phyloP scores from a whole-genome alignment of 345 rosid genomes.

The Punica granatum region DNA sequence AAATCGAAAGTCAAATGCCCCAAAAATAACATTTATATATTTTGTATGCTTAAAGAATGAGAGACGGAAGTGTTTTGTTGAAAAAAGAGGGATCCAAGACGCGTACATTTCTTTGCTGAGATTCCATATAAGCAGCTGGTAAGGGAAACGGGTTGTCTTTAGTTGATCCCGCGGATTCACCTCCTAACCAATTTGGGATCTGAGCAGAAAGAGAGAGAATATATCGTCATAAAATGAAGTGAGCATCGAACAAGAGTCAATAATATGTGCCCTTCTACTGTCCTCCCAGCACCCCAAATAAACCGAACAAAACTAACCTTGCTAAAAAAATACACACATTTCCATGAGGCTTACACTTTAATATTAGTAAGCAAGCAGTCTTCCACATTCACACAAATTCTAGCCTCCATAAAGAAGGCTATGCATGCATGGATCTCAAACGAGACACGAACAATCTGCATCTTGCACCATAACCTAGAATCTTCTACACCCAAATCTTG shows the following conservation, averaged over 20 bases:
- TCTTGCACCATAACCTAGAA: no score
- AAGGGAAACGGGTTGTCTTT: constrained; percentile 81
- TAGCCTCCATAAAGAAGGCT: no score
- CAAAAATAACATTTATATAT: no score
- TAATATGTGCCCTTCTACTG: no score
- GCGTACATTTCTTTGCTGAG: constrained; percentile 81
- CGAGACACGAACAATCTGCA: no score
- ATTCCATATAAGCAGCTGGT: constrained; percentile 61
- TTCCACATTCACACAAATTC: no score
- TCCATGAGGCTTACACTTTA: no score
- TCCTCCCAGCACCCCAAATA: no score
- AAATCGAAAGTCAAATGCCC: background rate
- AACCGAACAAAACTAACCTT: background rate
- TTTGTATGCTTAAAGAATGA: background rate
- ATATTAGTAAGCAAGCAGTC: no score
- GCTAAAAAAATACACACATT: no score
- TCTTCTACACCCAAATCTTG: background rate
- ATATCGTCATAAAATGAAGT: background rate
- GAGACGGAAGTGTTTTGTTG: constrained; percentile 5
- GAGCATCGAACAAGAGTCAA: no score
- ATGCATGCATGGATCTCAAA: no score
- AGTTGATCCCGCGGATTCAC: constrained; percentile 61
- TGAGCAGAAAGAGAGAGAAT: constrained; percentile 21
- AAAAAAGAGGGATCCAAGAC: constrained; percentile 11
- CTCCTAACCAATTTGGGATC: constrained; percentile 92